Percentiles rank a stretch among this genome's conserved stretches.
phyloP scores from a whole-genome alignment of 345 rosid genomes.

The Salix purpurea region DNA sequence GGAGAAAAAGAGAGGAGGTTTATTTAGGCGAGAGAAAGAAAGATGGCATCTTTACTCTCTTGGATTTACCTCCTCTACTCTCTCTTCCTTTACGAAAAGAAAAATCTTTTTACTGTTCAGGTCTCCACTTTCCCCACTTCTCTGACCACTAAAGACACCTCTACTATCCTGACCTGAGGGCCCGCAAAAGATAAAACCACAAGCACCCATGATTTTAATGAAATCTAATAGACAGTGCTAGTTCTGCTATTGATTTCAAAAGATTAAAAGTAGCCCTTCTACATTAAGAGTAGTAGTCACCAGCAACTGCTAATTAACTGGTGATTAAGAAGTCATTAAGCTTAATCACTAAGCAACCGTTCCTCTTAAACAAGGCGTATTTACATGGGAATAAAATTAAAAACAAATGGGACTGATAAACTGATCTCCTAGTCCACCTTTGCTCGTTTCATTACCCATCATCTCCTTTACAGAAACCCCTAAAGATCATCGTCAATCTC shows the following conservation, averaged over 20 bases:
- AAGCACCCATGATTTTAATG: background rate
- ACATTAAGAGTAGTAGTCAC: background rate
- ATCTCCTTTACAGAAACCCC: background rate
- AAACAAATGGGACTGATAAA: background rate
- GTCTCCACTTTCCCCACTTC: constrained; percentile 63
- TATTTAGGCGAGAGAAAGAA: background rate
- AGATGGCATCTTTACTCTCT: background rate
- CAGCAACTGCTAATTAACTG: background rate
- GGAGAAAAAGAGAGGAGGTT: background rate
- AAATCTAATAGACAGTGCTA: background rate
- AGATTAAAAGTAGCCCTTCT: background rate
- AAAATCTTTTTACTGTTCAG: constrained; percentile 40
- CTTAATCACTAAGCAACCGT: background rate
- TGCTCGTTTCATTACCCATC: background rate
- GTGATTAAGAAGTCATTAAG: background rate
- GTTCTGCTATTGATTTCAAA: background rate
- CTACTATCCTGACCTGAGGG: constrained; percentile 17
- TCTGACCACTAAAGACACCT: constrained; percentile 52
- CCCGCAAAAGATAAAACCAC: constrained; percentile 5
- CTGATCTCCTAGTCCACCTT: background rate
- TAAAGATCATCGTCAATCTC: background rate
- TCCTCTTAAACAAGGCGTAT: background rate
- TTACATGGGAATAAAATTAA: background rate
- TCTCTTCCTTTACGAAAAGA: constrained; percentile 18
- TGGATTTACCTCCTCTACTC: background rate